phyloP scores from a whole-genome alignment of 106 monocot genomes.

The Acorus calamus region DNA sequence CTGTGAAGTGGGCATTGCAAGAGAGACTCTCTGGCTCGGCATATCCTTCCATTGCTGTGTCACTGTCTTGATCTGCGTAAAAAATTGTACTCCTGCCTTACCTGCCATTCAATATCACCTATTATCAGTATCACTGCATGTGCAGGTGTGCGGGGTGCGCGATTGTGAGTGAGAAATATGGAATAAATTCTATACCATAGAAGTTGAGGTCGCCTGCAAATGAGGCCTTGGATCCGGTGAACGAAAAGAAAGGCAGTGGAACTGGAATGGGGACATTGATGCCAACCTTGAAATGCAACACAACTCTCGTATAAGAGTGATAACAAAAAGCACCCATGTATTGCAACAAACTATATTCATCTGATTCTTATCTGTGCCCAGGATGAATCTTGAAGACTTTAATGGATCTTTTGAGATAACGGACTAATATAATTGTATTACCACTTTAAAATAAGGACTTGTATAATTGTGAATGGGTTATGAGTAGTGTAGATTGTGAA shows the following conservation, averaged over 20 bases:
- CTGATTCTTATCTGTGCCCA: no score
- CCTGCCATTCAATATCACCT: slow-evolving; percentile 30
- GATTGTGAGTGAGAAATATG: not conserved
- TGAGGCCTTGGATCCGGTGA: slow-evolving; percentile 92
- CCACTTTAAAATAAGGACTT: no score
- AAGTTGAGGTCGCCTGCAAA: slow-evolving; percentile 98
- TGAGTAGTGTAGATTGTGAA: no score
- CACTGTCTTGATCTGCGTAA: slow-evolving; percentile 85
- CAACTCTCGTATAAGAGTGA: not conserved
- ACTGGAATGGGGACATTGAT: slow-evolving; percentile 98
- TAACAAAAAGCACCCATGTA: no score
- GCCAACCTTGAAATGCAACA: slow-evolving; percentile 48
- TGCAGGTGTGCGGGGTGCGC: no score
- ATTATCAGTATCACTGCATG: no score
- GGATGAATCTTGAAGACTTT: no score
- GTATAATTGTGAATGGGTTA: no score
- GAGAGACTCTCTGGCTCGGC: slow-evolving; percentile 48
- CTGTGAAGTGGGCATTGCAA: slow-evolving; percentile 92
- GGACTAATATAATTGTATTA: no score
- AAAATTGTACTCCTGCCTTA: slow-evolving; percentile 93
- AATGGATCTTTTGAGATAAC: no score
- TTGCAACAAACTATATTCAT: no score
- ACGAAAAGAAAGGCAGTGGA: slow-evolving; percentile 98
- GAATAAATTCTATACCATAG: slow-evolving; percentile 32
- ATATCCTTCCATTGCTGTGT: slow-evolving; percentile 96